Conservation (phyloP, 495 filamentous ascomycete genomes). For the Neurospora sp. region DNA sequence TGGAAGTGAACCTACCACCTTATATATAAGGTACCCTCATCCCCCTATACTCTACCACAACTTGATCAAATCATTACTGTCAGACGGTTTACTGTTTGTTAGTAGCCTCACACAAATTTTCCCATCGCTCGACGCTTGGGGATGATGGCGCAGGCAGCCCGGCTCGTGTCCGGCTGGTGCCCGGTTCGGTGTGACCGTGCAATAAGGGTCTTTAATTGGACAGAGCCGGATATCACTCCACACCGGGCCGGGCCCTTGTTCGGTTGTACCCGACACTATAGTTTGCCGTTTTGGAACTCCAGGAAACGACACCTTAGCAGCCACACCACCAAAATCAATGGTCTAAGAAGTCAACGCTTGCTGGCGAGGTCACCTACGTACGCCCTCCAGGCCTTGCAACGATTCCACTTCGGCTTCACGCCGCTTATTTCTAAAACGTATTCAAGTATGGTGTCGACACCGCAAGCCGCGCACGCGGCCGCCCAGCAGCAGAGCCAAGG, state of each 20-base stretch:
- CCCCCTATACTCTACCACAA: not conserved
- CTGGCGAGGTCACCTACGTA: not conserved
- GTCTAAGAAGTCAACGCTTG: not conserved
- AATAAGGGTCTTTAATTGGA: not conserved
- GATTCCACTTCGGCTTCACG: not conserved
- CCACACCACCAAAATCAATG: not conserved
- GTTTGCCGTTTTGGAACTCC: not conserved
- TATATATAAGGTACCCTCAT: not conserved
- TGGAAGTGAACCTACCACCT: not conserved
- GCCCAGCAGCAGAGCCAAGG: constrained; percentile 13
- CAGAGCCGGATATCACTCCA: not conserved
- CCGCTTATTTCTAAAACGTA: not conserved
- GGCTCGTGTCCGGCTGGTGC: not conserved
- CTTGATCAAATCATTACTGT: not conserved
- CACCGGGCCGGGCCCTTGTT: not conserved
- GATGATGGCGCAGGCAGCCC: not conserved
- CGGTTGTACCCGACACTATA: not conserved
- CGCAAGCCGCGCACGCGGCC: not conserved
- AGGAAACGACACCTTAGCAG: not conserved
- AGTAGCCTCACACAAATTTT: not conserved
- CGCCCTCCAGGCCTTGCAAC: not conserved
- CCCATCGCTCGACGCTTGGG: constrained; percentile 41
- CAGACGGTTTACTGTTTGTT: not conserved
- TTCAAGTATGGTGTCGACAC: not conserved
- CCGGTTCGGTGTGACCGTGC: not conserved